phyloP scores from a whole-genome alignment of 768 basidiomycete species.

The Fomitopsis serialis region DNA sequence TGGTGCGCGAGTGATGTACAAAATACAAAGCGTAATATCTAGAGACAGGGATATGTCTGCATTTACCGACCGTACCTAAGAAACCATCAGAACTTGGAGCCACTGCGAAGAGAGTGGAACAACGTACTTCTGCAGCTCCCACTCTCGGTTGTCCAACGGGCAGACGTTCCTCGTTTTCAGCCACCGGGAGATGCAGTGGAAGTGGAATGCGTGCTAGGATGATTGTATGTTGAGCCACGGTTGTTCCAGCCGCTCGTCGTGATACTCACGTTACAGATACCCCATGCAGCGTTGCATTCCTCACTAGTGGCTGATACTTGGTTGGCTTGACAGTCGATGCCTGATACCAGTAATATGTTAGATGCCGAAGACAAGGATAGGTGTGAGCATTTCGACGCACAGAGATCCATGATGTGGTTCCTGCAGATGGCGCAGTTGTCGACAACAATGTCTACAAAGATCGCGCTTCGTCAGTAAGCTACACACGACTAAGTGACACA shows the following conservation, averaged over 20 bases:
- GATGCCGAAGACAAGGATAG: background rate
- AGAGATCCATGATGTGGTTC: slow-evolving; percentile 99
- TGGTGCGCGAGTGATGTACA: background rate
- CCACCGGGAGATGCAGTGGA: slow-evolving; percentile 99
- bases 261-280: slow-evolving; percentile 93
- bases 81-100: background rate
- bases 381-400: slow-evolving; percentile 40
- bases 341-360: slow-evolving; percentile 37
- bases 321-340: slow-evolving; percentile 99
- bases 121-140: slow-evolving; percentile 94
- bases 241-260: too few species aligned
- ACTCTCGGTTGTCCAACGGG: slow-evolving; percentile 92
- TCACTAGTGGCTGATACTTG: slow-evolving; percentile 96
- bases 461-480: slow-evolving; percentile 2
- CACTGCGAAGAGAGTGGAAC: background rate
- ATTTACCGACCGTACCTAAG: slow-evolving; percentile 38
- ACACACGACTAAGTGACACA: background rate
- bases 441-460: slow-evolving; percentile 82
- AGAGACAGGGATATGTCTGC: background rate
- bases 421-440: slow-evolving; percentile 99
- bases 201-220: slow-evolving; percentile 98
- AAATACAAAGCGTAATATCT: background rate
- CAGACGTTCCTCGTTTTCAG: slow-evolving; percentile 96
- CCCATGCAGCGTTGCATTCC: slow-evolving; percentile 98
- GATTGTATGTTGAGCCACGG: too few species aligned